Evolutionary conservation across 768 basidiomycete genomes (phyloP).

Genomic region (Tylopilus sp.): DNA sequence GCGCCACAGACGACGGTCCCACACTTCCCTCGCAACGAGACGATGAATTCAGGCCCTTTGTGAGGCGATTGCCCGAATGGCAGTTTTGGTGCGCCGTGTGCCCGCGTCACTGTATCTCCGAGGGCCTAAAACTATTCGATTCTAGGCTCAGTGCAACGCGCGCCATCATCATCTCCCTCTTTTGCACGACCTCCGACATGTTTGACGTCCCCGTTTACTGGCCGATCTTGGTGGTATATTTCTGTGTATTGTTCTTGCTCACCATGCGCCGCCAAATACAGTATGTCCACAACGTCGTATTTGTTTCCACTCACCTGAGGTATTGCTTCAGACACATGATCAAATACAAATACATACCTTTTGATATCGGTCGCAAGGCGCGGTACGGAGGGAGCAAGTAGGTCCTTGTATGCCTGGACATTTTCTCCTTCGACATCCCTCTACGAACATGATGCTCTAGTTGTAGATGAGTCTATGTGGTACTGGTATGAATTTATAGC

Average conservation of each 20-base stretch:
- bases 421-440: slow-evolving; percentile 3
- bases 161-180: slow-evolving; percentile 76
- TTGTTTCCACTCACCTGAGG: slow-evolving; percentile 6
- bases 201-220: slow-evolving; percentile 99
- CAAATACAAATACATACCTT: slow-evolving; percentile 96
- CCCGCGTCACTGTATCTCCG: background rate
- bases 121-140: background rate
- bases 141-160: slow-evolving; percentile 86
- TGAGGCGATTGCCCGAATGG: slow-evolving; percentile 93
- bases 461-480: slow-evolving; percentile 20
- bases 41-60: slow-evolving; percentile 97
- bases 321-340: slow-evolving; percentile 93
- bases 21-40: slow-evolving; percentile 71
- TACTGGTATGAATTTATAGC: slow-evolving; percentile 30
- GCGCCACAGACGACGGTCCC: slow-evolving; percentile 56
- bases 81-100: slow-evolving; percentile 75
- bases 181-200: slow-evolving; percentile 76
- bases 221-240: slow-evolving; percentile 98
- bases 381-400: slow-evolving; percentile 69
- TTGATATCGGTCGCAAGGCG: slow-evolving; percentile 92
- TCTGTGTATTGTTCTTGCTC: slow-evolving; percentile 89
- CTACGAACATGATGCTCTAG: slow-evolving; percentile 11
- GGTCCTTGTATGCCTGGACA: background rate
- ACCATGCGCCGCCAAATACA: slow-evolving; percentile 97
- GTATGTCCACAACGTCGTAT: slow-evolving; percentile 43